Evolutionary conservation across 2,329 filamentous ascomycete genomes (phyloP).

Genomic region (Gremmenia infestans): DNA sequence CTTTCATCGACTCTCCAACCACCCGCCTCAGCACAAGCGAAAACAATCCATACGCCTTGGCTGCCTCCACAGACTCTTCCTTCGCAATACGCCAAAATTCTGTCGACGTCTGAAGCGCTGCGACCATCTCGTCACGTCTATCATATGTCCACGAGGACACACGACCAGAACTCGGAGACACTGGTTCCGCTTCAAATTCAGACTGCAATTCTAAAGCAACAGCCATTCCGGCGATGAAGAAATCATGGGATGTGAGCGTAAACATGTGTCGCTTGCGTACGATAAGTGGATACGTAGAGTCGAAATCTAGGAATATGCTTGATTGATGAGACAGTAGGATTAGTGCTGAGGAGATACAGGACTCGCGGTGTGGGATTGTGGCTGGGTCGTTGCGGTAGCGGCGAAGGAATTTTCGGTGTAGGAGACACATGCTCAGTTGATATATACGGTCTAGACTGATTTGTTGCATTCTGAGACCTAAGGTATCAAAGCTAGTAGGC

Average conservation of each 20-base stretch:
- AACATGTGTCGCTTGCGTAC: constrained; percentile 3
- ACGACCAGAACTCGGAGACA: not conserved
- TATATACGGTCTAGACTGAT: no score
- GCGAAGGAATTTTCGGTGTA: no score
- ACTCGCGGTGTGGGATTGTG: no score
- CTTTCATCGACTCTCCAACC: not conserved
- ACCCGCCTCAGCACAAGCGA: constrained; percentile 10
- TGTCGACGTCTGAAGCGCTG: constrained; percentile 6
- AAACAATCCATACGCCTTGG: constrained; percentile 14
- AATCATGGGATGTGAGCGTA: constrained; percentile 7
- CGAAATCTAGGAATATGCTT: constrained; percentile 1
- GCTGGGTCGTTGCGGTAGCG: no score
- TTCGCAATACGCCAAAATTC: constrained; percentile 8
- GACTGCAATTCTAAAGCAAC: constrained; percentile 11
- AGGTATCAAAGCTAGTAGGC: no score
- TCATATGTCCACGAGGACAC: constrained; percentile 2
- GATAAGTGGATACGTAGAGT: not conserved
- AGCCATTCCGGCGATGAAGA: constrained; percentile 12
- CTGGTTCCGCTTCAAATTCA: not conserved
- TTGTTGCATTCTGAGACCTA: no score
- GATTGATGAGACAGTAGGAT: constrained; percentile 6
- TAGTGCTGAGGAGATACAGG: constrained; percentile 8
- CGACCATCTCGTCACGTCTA: constrained; percentile 6
- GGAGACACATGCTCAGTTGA: no score
- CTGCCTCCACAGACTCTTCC: constrained; percentile 10